phyloP scores from a whole-genome alignment of 768 basidiomycete species.

The Galerina marginata region DNA sequence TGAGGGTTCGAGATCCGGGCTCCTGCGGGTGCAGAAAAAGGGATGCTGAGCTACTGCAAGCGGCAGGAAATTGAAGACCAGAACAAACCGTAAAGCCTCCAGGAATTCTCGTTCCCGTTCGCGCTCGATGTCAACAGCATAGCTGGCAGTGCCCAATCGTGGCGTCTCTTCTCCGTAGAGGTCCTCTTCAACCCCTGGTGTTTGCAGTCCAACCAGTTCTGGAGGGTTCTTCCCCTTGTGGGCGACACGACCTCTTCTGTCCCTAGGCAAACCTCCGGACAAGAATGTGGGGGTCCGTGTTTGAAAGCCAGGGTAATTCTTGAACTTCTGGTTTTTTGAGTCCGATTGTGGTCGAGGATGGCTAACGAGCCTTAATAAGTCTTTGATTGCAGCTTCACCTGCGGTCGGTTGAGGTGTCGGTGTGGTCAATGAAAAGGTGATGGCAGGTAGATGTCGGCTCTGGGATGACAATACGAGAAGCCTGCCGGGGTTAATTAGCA shows the following conservation, averaged over 20 bases:
- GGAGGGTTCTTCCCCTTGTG: constrained; percentile 45
- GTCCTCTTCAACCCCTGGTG: constrained; percentile 45
- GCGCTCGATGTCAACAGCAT: constrained; percentile 44
- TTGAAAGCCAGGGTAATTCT: constrained; percentile 26
- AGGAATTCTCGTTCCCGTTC: constrained; percentile 61
- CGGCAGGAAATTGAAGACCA: neutral
- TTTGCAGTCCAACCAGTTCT: constrained; percentile 33
- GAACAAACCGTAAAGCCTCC: constrained; percentile 52
- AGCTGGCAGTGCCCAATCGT: constrained; percentile 40
- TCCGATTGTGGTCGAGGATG: constrained; percentile 52
- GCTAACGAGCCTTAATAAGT: constrained; percentile 68
- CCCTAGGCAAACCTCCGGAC: constrained; percentile 74
- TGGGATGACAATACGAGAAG: constrained; percentile 78
- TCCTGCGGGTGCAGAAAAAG: constrained; percentile 37
- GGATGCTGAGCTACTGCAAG: neutral
- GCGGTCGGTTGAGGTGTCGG: constrained; percentile 59
- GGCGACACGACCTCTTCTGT: constrained; percentile 79
- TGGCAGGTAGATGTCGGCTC: constrained; percentile 55
- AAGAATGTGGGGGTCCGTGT: constrained; percentile 69
- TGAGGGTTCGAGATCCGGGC: constrained; percentile 52
- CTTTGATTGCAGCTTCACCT: constrained; percentile 71
- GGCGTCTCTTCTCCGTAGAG: constrained; percentile 61
- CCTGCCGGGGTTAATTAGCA: constrained; percentile 41
- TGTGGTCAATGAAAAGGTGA: constrained; percentile 65
- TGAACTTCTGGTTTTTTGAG: constrained; percentile 33